Base-by-base conservation (phyloP, 2,329 filamentous ascomycete species). In the Fusarium sp. region DNA sequence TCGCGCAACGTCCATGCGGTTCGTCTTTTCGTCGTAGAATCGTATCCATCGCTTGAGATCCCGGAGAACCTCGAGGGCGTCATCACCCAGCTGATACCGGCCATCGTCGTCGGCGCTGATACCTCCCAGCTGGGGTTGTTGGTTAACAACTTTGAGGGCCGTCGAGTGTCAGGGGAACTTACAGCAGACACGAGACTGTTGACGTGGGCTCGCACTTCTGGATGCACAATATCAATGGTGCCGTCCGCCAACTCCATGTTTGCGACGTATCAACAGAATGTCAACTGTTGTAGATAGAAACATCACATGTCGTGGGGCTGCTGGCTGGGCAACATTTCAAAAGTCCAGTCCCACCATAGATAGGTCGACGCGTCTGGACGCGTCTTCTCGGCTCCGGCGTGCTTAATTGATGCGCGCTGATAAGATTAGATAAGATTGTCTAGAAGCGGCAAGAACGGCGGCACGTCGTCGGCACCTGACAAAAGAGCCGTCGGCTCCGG, bases 11-110 rank as follows among this genome's bases (percentile, higher is more conserved):
- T 99, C 97, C 88, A 97, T 93, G 76, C 96, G 93, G 81, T 98
- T 97, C 74, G 93, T 91, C 82, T 97, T 97, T 81, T 97, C 94
- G 82, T 98, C 95, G 87, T 97, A 97, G 73, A 98, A 91, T 77
- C 95, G 95, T 76, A 99, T 89, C 97, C 97, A 99, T 90, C 93
- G 93, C 81, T 97, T 96, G 64, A 99, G 88, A 84, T 99, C 97
- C 72, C 96, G 95, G 67, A 99, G 87, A 80, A 95, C 97, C 67
- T 97, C 94, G 70, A 97, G 87, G 14, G 95, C 96, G 81, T 98
- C 96, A 83, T 98, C 96, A 83, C 97, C 97, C 39, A 98, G 91
- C 50, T 94, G 89, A 82, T 99, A 99, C 80, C 89, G 89, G 66
- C 94, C 94, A 80, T 95, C 92, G 78, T 96, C 92, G 76, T 94